A percentile compares a stretch with the other conserved stretches of the same genome.
These are phyloP conservation scores for Combretum micranthum DNA, from an alignment of 345 rosid genomes.

Conservation along the genomic window DNA sequence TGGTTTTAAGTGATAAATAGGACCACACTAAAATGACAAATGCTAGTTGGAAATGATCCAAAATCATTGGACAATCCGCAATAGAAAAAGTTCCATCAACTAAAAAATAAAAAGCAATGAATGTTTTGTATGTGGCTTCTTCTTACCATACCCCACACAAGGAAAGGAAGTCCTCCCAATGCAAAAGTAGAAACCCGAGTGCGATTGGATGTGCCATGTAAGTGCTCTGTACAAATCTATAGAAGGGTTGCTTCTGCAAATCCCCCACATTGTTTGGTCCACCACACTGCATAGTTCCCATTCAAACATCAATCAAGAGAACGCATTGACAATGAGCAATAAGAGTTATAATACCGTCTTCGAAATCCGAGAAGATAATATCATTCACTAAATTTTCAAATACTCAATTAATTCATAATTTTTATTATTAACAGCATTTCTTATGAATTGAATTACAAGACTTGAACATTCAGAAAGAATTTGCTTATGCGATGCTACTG, in stretches of 20 bases:
- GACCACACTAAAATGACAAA: neutral
- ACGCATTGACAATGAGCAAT: neutral
- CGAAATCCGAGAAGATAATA: too few relatives aligned
- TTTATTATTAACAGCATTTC: too few relatives aligned
- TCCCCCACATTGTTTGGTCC: constrained; percentile 72
- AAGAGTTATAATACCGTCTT: neutral
- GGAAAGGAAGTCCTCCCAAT: constrained; percentile 69
- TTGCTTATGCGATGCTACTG: too few relatives aligned
- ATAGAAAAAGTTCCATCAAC: neutral
- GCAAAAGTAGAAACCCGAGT: constrained; percentile 47
- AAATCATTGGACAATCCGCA: neutral
- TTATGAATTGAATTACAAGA: too few relatives aligned
- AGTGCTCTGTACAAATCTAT: constrained; percentile 51
- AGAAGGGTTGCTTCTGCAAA: constrained; percentile 75
- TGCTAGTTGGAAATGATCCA: neutral
- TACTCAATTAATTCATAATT: too few relatives aligned
- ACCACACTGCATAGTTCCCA: constrained; percentile 49
- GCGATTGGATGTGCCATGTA: constrained; percentile 72
- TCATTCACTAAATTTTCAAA: too few relatives aligned
- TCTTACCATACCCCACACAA: constrained; percentile 98
- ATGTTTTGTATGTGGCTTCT: neutral
- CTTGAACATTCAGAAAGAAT: too few relatives aligned
- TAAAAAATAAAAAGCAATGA: too few relatives aligned
- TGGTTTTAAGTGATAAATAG: neutral
- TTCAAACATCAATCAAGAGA: neutral